phyloP scores from a whole-genome alignment of 2,329 filamentous ascomycete species.

The Trichoderma arundinaceum region DNA sequence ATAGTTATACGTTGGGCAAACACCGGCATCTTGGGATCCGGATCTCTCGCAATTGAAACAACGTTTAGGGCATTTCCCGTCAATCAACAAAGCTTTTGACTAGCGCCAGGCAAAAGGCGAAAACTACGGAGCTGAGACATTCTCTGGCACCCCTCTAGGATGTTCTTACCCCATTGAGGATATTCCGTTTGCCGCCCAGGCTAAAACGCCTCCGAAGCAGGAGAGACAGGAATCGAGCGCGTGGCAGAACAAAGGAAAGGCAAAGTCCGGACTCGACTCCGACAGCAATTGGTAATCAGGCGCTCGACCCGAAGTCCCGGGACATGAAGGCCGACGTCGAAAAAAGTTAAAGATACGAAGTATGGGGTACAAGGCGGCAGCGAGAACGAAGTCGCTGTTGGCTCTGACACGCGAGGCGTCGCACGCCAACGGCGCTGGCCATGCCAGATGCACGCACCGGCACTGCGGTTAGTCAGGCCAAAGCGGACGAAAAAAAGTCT shows the following conservation, averaged over 20 bases:
- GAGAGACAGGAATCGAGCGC: background rate
- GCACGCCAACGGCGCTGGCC: background rate
- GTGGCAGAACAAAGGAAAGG: slow-evolving; percentile 14
- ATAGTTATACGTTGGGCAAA: slow-evolving; percentile 1
- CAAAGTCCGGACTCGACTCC: background rate
- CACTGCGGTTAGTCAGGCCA: too few species aligned
- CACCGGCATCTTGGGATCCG: slow-evolving; percentile 1
- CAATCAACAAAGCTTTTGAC: background rate
- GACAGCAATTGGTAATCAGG: slow-evolving; percentile 13
- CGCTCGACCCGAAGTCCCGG: slow-evolving; percentile 12
- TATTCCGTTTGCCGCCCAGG: slow-evolving; percentile 22
- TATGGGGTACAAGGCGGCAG: slow-evolving; percentile 3
- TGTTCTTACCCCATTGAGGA: slow-evolving; percentile 11
- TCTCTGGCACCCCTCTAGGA: background rate
- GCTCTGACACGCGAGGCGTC: background rate
- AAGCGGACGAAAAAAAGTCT: too few species aligned
- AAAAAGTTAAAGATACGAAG: slow-evolving; percentile 25
- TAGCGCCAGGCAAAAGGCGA: slow-evolving; percentile 10
- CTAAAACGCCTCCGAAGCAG: slow-evolving; percentile 21
- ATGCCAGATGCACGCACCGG: background rate
- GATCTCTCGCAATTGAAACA: background rate
- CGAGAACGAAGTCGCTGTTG: background rate
- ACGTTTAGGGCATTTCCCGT: background rate
- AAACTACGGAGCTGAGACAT: slow-evolving; percentile 21
- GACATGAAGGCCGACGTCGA: background rate